Base-by-base conservation (phyloP, 768 basidiomycete genomes). In the Leccinum ochraceum region DNA sequence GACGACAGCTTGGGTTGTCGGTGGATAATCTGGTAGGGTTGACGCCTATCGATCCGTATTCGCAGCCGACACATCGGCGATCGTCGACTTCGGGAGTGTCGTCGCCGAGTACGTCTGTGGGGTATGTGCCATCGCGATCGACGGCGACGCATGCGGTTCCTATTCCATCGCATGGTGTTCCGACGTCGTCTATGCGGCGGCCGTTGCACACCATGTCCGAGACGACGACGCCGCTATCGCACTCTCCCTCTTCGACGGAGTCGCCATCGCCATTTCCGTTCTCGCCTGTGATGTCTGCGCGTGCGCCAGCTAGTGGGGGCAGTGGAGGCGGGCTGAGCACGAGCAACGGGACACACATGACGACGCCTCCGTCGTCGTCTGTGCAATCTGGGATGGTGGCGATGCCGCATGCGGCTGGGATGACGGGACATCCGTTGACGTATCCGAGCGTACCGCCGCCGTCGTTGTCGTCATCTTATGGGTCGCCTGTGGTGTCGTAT, bases 381-480 rank as follows among this genome's bases (percentile, higher is more conserved):
- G 53, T 36, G 59, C 63, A 65, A 36, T 61, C 28, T 17, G 59
- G 59, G 1, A 56, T 55, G 37, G 53, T 20, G 17, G 42, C 42
- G 3, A 17, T 17, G 36, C 48, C 52, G 11, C 84, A 50, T 49
- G 64, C 39, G 14, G 46, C 20, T 5, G 48, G 48, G 20, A 42
- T 56, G 22, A 56, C 60, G 6, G 52, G 53, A 53, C 72, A 76
- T 53, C 71, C 79, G 14, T 78, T 94, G 54, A 83, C 89, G 5
- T 94, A 94, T 66, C 92, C 92, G 0, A 87, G 86, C 6, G 92
- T 93, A 0, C 92, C 92, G 2, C 92, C 92, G 11, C 92, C 92
- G 3, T 90, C 89, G 2, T 74, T 92, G 28, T 89, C 88, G 6
- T 89, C 88, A 7, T 90, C 89, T 10, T 87, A 90, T 64, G 91